Base-by-base conservation (phyloP, 768 basidiomycete species). In the Calocera cornea region DNA sequence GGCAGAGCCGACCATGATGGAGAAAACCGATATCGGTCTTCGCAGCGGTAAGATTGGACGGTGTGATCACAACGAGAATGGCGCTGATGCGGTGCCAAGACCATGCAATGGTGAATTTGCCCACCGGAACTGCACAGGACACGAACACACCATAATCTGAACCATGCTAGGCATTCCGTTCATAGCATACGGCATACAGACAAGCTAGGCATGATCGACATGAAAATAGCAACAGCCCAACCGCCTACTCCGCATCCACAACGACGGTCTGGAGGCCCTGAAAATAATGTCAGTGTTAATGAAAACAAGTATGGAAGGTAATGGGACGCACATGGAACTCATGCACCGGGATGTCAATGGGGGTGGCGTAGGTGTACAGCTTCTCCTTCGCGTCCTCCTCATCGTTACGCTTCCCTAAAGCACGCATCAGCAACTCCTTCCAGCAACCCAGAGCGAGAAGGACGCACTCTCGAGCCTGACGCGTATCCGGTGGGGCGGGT, bases 371-470 rank as follows among this genome's bases (percentile, higher is more conserved):
- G 34, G 91, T 95, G 83, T 81, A 97, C 67, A 97, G 88, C 82
- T 95, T 97, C 84, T 95, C 95, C 82, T 95, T 97, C 68, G 97
- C 95, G 74, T 88, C 89, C 83, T 99, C 95, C 73, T 97, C 95
- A 79, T 99, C 95, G 78, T 98, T 98, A 75, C 97, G 90, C 83
- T 95, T 95, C 74, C 95, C 90, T 94, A 73, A 1, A 41, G 19
- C 14, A 12, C 33, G 22, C 24, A 16, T 22, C 41, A 17, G 31
- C 60, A 40, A 8, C 31, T 31, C 10, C 54, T 2, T 29, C 27
- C 27, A 60, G 2, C 2, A 60, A 2, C 10, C 24, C 12, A 40
- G 16, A 31, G 27, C 54, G 16, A 50, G 14, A 33, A 38, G n/a
- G 31, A 85, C 87, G 75, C 77, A 92, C 92, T 88, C 83, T 97